Evolutionary conservation across 805 yeast species (phyloP), one percentile per base, ranked within the genome.

Genomic region (Kazachstania taianensis): DNA sequence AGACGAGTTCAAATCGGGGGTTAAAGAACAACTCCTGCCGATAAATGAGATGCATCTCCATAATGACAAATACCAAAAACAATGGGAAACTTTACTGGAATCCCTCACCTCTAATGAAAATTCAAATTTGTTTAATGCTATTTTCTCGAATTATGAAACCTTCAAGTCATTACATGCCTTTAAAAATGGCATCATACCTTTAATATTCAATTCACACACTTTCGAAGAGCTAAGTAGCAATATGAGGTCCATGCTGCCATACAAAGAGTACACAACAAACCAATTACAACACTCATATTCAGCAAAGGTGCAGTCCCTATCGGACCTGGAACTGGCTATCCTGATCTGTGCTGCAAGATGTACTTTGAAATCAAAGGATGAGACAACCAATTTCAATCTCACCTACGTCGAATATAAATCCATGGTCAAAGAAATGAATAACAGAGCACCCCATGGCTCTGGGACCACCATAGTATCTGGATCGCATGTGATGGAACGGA

Each of bases 321-420:
- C 94, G 3, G 80, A 79, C 40, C 52, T 83, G 20, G 96, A 89
- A 49, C 53, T 80, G 32, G 70, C 81, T 13, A 50, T 89, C 28
- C 59, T 84, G 10, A 74, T 87, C 5, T 74, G 85, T 29, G 79
- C 87, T 0, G 83, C 94, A 0, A 65, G 96, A 30, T 77, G 78
- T 35, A 65, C 74, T 17, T 65, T 72, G 33, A 81, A 77, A 46
- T 66, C 67, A 20, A 76, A 71, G 15, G 57, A 73, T 17, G 74
- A 66, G 67, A 29, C 44, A n/a, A 69, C 83, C 14, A 87, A 84
- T 53, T 78, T 86, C 57, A 82, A 81, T 45, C 59, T 85, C 39
- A 81, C 78, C 0, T 80, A 77, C 53, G 77, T 75, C 22, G 97
- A 89, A 54, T 89, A 84, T 55, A 50, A 52, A n/a, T 63, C 60